These are phyloP conservation scores for Talaromyces sp. DNA, from an alignment of 2,329 filamentous ascomycete genomes.

Conservation along the genomic window DNA sequence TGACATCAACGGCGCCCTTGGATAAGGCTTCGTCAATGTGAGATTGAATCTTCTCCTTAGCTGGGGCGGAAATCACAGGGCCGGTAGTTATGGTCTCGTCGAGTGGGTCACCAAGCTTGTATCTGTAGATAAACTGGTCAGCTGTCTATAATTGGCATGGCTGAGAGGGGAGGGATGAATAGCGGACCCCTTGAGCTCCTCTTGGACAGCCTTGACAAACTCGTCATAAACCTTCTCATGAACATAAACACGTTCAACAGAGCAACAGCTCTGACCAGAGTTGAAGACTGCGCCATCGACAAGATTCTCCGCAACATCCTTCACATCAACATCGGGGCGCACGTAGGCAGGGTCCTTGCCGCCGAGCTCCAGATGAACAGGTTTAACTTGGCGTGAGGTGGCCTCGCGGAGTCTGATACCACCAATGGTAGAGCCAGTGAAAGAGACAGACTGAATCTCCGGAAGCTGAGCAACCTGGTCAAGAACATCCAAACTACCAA, in stretches of 20 bases:
- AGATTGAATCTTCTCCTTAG: constrained; percentile 71
- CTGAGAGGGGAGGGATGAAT: background rate
- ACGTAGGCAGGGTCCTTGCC: constrained; percentile 93
- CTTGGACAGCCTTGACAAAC: constrained; percentile 77
- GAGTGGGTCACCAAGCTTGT: constrained; percentile 69
- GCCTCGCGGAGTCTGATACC: constrained; percentile 81
- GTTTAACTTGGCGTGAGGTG: constrained; percentile 76
- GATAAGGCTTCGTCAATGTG: constrained; percentile 80
- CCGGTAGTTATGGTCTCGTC: constrained; percentile 76
- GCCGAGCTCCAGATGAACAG: constrained; percentile 84
- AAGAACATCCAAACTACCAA: constrained; percentile 60
- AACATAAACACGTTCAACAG: constrained; percentile 85
- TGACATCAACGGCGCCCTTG: constrained; percentile 79
- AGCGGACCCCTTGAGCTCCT: constrained; percentile 61
- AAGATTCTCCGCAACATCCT: constrained; percentile 85
- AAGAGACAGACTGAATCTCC: constrained; percentile 75
- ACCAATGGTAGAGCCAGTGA: constrained; percentile 85
- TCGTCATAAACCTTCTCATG: constrained; percentile 78
- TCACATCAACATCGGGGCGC: constrained; percentile 65
- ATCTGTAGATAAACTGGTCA: constrained; percentile 16
- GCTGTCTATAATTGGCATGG: background rate
- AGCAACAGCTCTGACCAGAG: constrained; percentile 92
- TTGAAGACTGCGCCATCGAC: constrained; percentile 92
- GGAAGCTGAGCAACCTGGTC: constrained; percentile 6
- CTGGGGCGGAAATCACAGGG: constrained; percentile 78